Conservation (phyloP, 306 rosid species). For the Quillaja saponaria region DNA sequence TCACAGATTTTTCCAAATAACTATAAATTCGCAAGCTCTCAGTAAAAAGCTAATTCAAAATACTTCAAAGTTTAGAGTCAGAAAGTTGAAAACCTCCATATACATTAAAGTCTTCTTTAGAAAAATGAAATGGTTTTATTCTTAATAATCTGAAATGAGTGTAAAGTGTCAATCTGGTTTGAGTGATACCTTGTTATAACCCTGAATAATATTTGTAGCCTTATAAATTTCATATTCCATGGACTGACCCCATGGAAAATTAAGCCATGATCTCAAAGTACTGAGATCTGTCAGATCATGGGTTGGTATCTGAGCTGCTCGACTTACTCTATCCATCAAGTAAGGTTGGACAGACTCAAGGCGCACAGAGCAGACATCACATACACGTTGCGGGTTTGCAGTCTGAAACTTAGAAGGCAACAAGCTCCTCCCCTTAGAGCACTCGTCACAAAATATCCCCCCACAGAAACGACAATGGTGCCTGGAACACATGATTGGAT, state of each 20-base stretch:
- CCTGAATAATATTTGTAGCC: slow-evolving; percentile 26
- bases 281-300: slow-evolving; percentile 28
- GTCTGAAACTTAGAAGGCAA: slow-evolving; percentile 21
- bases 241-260: slow-evolving; percentile 34
- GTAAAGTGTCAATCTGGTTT: too few relatives aligned
- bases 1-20: too few relatives aligned
- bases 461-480: slow-evolving; percentile 32
- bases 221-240: slow-evolving; percentile 32
- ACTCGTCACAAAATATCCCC: slow-evolving; percentile 20
- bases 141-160: too few relatives aligned
- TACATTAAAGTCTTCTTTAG: too few relatives aligned
- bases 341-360: slow-evolving; percentile 24
- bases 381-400: slow-evolving; percentile 20
- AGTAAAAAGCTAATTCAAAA: too few relatives aligned
- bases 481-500: slow-evolving; percentile 31
- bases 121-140: too few relatives aligned
- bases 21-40: too few relatives aligned
- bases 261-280: slow-evolving; percentile 28
- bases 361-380: slow-evolving; percentile 31
- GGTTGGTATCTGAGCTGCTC: slow-evolving; percentile 27
- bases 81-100: too few relatives aligned
- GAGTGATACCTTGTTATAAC: slow-evolving; percentile 24
- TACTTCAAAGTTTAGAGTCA: too few relatives aligned
- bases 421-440: slow-evolving; percentile 26
- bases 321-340: slow-evolving; percentile 19